phyloP scores from a whole-genome alignment of 352 stramenopile genomes.

The Pseudoperonospora humuli region DNA sequence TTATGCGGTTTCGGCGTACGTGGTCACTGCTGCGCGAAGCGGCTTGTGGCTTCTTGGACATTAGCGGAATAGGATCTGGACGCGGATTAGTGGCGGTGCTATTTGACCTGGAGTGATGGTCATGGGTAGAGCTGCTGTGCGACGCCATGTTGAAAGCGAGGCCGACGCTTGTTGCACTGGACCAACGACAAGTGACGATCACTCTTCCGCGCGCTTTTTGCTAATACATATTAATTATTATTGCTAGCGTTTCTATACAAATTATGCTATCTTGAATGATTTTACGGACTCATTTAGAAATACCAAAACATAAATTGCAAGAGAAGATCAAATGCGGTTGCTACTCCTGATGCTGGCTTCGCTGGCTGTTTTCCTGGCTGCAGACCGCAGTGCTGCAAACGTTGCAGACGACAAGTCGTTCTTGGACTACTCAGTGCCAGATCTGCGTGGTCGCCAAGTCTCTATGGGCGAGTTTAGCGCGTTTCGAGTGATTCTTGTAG shows the following conservation, averaged over 20 bases:
- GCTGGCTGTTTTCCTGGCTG: slow-evolving; percentile 2
- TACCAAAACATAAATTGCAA: neutral
- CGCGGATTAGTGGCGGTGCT: neutral
- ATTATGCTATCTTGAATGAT: neutral
- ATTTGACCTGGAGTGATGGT: slow-evolving; percentile 13
- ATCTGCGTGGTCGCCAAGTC: slow-evolving; percentile 37
- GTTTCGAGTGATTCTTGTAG: slow-evolving; percentile 62
- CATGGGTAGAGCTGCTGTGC: slow-evolving; percentile 1
- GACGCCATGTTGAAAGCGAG: slow-evolving; percentile 14
- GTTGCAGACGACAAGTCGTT: slow-evolving; percentile 26
- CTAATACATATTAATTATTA: slow-evolving; percentile 1
- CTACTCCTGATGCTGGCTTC: slow-evolving; percentile 12
- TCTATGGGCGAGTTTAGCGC: slow-evolving; percentile 41
- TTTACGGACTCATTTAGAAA: slow-evolving; percentile 15
- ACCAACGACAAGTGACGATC: slow-evolving; percentile 1
- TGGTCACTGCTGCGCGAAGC: slow-evolving; percentile 30
- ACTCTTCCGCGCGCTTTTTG: slow-evolving; percentile 13
- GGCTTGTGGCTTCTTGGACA: slow-evolving; percentile 10
- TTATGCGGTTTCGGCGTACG: slow-evolving; percentile 50
- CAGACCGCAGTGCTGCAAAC: neutral
- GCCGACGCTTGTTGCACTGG: neutral
- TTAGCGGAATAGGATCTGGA: neutral
- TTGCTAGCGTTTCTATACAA: too few species aligned
- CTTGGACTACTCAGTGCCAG: slow-evolving; percentile 48
- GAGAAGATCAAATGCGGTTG: slow-evolving; percentile 1